Conservation (phyloP, 805 yeast genomes). For the Spathaspora girioi region DNA sequence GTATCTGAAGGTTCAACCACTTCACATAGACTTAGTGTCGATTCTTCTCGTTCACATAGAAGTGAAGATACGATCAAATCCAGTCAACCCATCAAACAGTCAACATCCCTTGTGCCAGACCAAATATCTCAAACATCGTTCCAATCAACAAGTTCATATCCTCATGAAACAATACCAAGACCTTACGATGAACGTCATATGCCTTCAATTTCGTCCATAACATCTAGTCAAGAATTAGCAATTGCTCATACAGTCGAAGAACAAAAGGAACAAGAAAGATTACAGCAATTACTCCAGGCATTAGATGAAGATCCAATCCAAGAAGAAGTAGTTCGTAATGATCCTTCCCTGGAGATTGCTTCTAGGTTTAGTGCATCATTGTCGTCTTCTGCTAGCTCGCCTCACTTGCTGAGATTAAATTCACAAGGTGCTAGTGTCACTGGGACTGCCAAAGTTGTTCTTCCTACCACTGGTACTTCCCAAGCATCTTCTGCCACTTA, state of each 20-base stretch:
- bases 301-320: not conserved
- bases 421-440: not conserved
- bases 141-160: not conserved
- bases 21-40: not conserved
- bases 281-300: not conserved
- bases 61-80: not conserved
- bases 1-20: not conserved
- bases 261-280: not conserved
- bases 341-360: slow-evolving; percentile 5
- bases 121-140: not conserved
- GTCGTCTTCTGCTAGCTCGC: not conserved
- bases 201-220: not conserved
- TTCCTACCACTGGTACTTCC: not conserved
- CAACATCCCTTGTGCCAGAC: not conserved
- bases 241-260: not conserved
- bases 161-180: not conserved
- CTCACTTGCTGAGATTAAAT: not conserved
- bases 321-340: slow-evolving; percentile 1
- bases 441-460: not conserved
- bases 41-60: not conserved
- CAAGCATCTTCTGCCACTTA: not conserved
- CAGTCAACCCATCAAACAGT: not conserved
- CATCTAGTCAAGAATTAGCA: not conserved
- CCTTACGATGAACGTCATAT: not conserved
- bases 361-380: slow-evolving; percentile 4